phyloP scores from a whole-genome alignment of 1,284 basidiomycete genomes.

The Inonotus obliquus region DNA sequence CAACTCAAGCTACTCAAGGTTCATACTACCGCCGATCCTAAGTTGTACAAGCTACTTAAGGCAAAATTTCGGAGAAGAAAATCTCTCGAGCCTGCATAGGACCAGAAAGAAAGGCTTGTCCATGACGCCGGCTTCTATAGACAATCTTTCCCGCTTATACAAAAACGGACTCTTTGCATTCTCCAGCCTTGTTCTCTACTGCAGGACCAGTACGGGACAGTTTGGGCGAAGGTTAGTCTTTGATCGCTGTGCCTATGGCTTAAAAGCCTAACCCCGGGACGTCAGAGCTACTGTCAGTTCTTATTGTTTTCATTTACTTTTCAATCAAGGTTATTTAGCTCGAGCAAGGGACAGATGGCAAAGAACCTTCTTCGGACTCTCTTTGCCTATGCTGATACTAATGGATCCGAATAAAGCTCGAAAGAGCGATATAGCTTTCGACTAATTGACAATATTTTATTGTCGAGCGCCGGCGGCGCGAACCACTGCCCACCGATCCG shows the following conservation, averaged over 20 bases:
- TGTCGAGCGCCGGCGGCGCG: neutral
- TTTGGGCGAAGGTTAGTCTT: conserved; percentile 2
- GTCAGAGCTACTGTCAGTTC: neutral
- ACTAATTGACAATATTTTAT: neutral
- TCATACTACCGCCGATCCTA: neutral
- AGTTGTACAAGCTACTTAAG: neutral
- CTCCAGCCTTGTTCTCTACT: neutral
- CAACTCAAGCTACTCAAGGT: neutral
- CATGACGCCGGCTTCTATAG: neutral
- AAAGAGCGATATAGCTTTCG: neutral
- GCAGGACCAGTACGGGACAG: neutral
- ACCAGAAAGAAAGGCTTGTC: neutral
- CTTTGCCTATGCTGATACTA: neutral
- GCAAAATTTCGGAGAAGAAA: neutral
- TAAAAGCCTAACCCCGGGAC: neutral
- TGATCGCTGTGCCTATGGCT: neutral
- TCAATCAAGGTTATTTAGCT: neutral
- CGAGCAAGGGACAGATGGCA: neutral
- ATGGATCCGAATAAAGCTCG: no score
- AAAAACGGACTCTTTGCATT: neutral
- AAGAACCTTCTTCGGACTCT: neutral
- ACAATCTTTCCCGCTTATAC: neutral
- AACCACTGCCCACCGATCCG: neutral
- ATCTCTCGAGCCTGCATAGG: neutral
- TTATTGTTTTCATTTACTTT: conserved; percentile 3